Evolutionary conservation across 2,329 filamentous ascomycete species (phyloP).

Genomic region (Leptoxyphium fumago): DNA sequence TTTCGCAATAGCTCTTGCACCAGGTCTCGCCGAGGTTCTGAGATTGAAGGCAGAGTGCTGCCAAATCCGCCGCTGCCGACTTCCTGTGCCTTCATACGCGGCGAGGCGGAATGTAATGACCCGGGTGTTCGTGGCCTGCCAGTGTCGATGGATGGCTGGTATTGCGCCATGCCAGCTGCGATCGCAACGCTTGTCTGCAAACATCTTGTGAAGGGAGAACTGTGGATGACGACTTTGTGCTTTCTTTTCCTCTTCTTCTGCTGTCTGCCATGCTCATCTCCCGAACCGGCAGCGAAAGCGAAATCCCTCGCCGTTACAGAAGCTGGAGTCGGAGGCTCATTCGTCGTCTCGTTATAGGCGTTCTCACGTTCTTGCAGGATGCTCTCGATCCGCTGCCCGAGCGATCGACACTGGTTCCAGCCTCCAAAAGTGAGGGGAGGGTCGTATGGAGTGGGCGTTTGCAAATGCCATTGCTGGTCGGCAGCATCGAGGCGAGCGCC

Average conservation of each 20-base stretch:
- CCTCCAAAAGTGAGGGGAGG: constrained; percentile 89
- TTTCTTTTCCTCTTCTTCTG: constrained; percentile 32
- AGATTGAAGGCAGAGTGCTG: constrained; percentile 18
- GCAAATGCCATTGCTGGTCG: constrained; percentile 88
- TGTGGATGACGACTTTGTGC: constrained; percentile 75
- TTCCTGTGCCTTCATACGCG: constrained; percentile 14
- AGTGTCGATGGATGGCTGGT: constrained; percentile 27
- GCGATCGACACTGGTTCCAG: constrained; percentile 70
- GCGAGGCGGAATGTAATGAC: constrained; percentile 20
- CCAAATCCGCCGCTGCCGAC: constrained; percentile 6
- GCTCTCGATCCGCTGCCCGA: constrained; percentile 71
- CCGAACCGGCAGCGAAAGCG: constrained; percentile 1
- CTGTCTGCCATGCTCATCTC: constrained; percentile 1
- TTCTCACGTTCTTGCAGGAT: constrained; percentile 42
- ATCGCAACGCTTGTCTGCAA: constrained; percentile 85
- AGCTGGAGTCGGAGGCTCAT: constrained; percentile 1
- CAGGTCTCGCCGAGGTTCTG: constrained; percentile 24
- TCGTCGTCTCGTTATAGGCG: constrained; percentile 2
- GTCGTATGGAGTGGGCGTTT: constrained; percentile 87
- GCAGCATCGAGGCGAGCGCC: constrained; percentile 87
- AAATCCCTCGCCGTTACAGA: constrained; percentile 9
- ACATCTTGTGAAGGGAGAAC: constrained; percentile 86
- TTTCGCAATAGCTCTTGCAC: constrained; percentile 21
- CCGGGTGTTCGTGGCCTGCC: constrained; percentile 13
- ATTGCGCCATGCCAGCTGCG: constrained; percentile 66